Percentiles rank a stretch among this genome's conserved stretches.
Evolutionary conservation across 169 alveolate species (phyloP).

Genomic region (Plasmodium chabaudi): DNA sequence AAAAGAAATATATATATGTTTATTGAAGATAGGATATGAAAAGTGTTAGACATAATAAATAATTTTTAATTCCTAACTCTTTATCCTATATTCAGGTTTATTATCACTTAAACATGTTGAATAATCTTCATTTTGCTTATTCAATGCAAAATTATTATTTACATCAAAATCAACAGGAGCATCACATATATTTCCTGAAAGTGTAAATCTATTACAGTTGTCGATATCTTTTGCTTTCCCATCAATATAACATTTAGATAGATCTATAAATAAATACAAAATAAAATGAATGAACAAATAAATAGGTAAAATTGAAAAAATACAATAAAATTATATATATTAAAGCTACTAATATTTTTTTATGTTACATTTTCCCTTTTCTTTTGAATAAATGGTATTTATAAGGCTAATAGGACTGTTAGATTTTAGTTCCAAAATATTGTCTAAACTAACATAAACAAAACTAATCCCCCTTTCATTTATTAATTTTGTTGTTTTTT

Average conservation of each 20-base stretch:
- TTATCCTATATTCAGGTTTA: constrained; percentile 34
- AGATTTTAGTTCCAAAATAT: constrained; percentile 26
- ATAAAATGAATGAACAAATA: neutral
- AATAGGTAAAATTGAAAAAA: neutral
- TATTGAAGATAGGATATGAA: neutral
- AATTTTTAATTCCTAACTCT: constrained; percentile 8
- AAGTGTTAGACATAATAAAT: neutral
- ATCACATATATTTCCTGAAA: constrained; percentile 46
- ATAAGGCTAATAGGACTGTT: constrained; percentile 38
- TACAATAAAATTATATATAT: neutral
- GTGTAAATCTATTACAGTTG: constrained; percentile 57
- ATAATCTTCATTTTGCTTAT: constrained; percentile 1
- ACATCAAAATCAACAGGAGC: constrained; percentile 50
- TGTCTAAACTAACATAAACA: constrained; percentile 34
- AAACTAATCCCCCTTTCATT: constrained; percentile 53
- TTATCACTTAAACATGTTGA: constrained; percentile 53
- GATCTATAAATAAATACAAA: constrained; percentile 7
- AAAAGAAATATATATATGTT: neutral
- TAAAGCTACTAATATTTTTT: neutral
- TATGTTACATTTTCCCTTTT: constrained; percentile 39
- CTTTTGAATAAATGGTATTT: constrained; percentile 35
- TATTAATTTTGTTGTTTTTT: constrained; percentile 15
- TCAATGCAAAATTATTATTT: constrained; percentile 19
- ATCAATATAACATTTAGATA: constrained; percentile 53
- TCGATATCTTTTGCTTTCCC: constrained; percentile 6